Base-by-base conservation (phyloP, 371 early-diverging fungal species). In the Haplosporangium sp. region DNA sequence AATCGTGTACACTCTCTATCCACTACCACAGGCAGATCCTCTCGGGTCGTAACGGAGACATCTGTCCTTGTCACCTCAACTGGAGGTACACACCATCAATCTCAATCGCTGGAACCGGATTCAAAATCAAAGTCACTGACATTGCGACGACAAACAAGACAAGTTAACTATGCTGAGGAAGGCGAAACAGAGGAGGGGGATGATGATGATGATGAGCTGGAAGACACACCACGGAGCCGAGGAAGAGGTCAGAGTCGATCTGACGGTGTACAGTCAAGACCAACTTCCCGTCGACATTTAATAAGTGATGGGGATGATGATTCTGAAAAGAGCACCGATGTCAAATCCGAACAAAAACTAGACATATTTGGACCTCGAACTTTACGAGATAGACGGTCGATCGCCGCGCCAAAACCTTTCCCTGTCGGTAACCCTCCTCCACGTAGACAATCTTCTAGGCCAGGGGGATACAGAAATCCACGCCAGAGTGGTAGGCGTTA, bases 131-230 rank as follows among this genome's bases (percentile, higher is more conserved):
- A 20, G 34, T 47, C 45, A 15, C 15, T 65, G 11, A 44, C 60
- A 0, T 58, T 64, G 17, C 65, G 76, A 53, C 75, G 75, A 17
- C 63, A 65, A 15, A 44, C 56, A n/a, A 83, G 79, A 58, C 61
- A 74, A 27, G 65, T 83, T 53, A 83, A 83, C 52, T 83, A 83
- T 65, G 77, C 78, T 34, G 83, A 83, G 69, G 69, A 76, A n/a
- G 76, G 65, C 6, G 70, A 61, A 1, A 65, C 58, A 0, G 69
- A 74, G 20, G 67, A 77, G 47, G 71, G 65, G 17, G 50, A 61
- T 27, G 27, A 27, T 27, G 27, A 27, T 27, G 27, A 27, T 27
- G 27, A 27, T 27, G 27, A 27, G 27, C 27, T 27, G 10, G 67
- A 66, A n/a, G 48, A 67, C 48, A 38, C 45, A 47, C 47, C 63